phyloP scores from a whole-genome alignment of 78 protist genomes.

The Isochrysis galbana region DNA sequence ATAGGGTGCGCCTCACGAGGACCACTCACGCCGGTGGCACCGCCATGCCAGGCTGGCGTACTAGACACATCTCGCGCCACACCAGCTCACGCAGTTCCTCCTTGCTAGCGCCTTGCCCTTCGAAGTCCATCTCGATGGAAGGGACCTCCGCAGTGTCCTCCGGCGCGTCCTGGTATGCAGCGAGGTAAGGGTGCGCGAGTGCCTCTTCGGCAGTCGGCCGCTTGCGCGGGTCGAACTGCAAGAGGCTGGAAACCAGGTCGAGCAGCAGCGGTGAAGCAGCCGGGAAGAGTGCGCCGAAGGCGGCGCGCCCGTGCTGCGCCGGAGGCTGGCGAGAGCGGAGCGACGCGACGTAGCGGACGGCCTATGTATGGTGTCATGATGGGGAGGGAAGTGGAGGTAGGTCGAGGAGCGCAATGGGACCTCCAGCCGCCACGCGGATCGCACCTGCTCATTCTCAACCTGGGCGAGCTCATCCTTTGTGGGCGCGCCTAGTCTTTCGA shows the following conservation, averaged over 20 bases:
- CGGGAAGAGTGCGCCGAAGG: neutral
- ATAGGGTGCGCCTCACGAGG: no score
- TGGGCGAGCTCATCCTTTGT: neutral
- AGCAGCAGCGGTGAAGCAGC: neutral
- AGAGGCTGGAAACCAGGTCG: neutral
- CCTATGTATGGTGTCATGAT: no score
- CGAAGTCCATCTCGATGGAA: neutral
- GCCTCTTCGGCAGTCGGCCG: conserved; percentile 24
- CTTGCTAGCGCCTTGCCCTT: neutral
- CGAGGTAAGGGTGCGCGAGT: neutral
- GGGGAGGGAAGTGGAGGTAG: no score
- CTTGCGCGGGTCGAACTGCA: neutral
- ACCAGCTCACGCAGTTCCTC: neutral
- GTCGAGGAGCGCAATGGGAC: no score
- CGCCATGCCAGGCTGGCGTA: neutral
- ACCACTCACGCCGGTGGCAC: no score
- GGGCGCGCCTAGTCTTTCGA: conserved; percentile 24
- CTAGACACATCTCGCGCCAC: neutral
- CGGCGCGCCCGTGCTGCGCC: neutral
- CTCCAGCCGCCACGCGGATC: no score
- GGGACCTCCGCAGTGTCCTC: neutral
- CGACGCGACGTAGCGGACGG: neutral
- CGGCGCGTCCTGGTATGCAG: conserved; percentile 9
- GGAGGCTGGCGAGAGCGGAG: neutral
- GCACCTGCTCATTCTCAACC: conserved; percentile 20